Evolutionary conservation across 202 grass and related monocot genomes (phyloP).

Genomic region (Setaria italica): DNA sequence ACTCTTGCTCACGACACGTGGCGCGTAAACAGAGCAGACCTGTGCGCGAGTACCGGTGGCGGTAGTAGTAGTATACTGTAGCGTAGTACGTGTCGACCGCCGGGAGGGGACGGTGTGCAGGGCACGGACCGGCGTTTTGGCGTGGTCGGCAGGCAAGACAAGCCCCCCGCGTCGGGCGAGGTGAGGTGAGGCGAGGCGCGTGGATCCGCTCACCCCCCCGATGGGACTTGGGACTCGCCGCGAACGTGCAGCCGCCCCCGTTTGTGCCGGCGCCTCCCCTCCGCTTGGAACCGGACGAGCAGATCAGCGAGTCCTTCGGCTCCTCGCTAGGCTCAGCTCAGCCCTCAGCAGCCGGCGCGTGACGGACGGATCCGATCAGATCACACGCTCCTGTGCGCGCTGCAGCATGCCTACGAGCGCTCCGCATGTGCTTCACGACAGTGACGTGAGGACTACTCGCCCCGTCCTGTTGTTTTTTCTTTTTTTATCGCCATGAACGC

Average conservation of each 20-base stretch:
- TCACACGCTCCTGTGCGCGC: not conserved
- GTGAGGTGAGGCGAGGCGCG: not conserved
- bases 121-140: not conserved
- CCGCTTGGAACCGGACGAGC: not conserved
- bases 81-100: not conserved
- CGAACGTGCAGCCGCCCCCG: no score
- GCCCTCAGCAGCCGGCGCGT: not conserved
- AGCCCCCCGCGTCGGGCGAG: not conserved
- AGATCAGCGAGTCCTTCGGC: not conserved
- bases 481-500: not conserved
- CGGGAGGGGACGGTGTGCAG: not conserved
- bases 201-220: constrained; percentile 3
- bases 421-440: constrained; percentile 41
- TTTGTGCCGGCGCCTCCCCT: not conserved
- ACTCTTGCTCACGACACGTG: not conserved
- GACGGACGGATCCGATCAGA: not conserved
- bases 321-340: not conserved
- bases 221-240: not conserved
- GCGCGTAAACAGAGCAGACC: not conserved
- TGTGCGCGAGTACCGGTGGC: not conserved
- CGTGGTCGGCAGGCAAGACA: constrained; percentile 43
- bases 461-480: no score
- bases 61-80: not conserved
- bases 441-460: not conserved
- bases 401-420: not conserved